These are phyloP conservation scores for Rubus idaeus DNA, from an alignment of 306 rosid genomes.

Conservation along the genomic window DNA sequence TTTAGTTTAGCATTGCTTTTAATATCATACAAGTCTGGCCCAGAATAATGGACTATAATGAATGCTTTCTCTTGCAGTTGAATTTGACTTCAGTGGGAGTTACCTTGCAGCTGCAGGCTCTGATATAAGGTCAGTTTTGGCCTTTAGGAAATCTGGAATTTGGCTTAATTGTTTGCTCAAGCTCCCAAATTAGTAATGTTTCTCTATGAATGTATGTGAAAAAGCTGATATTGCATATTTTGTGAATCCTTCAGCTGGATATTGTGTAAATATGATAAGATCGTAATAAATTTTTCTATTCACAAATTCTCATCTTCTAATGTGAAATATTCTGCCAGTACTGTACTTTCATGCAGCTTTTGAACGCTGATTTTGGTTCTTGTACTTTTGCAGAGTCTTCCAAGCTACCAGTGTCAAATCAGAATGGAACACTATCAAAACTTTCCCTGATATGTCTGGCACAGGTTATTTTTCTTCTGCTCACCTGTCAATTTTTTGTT, in stretches of 20 bases:
- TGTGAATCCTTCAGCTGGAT: not conserved
- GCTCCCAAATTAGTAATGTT: not conserved
- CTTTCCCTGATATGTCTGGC: constrained; percentile 94
- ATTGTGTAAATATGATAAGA: not conserved
- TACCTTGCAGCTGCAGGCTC: constrained; percentile 94
- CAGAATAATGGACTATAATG: constrained; percentile 6
- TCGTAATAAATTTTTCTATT: not conserved
- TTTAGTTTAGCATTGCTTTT: not conserved
- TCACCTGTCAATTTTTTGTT: not conserved
- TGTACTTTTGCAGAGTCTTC: constrained; percentile 68
- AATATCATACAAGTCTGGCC: not conserved
- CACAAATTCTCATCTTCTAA: not conserved
- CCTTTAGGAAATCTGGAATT: not conserved
- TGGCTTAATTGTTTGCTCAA: not conserved
- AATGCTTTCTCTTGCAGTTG: constrained; percentile 58
- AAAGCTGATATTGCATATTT: not conserved
- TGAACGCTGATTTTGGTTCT: constrained; percentile 26
- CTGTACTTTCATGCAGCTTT: constrained; percentile 1
- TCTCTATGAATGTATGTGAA: not conserved
- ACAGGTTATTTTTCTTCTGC: constrained; percentile 55
- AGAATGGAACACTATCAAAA: constrained; percentile 93
- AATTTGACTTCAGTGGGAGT: constrained; percentile 92
- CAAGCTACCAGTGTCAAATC: constrained; percentile 93
- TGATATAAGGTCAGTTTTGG: constrained; percentile 70
- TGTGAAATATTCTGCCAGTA: not conserved